Evolutionary conservation across 2,329 filamentous ascomycete species (phyloP), one percentile per base, ranked within the genome.

Genomic region (Fonsecaea multimorphosa): DNA sequence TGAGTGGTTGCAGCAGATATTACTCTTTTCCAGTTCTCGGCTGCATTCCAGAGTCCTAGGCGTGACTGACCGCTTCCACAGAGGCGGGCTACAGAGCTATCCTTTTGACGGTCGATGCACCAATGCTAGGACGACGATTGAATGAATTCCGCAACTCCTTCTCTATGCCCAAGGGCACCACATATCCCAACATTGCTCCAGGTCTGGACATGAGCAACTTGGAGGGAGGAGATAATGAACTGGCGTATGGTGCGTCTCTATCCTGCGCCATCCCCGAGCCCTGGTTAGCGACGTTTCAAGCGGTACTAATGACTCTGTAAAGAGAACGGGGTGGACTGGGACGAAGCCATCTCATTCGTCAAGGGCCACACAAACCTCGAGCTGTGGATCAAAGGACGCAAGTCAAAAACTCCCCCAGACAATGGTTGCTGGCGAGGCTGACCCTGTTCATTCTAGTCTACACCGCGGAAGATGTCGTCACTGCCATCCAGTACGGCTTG

Each of bases 131-230:
- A 0, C 78, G 81, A 27, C 78, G 85, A 0, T 76, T 85, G 36
- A 83, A 85, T 51, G 84, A 87, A 70, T 81, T 81, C 67, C 79
- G 83, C 2, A 85, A 85, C 64, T 76, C 81, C 34, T 86, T 85
- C 72, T 70, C 71, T 1, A 52, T 72, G 29, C 71, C 70, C 12
- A 36, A 61, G 34, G 72, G 68, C 31, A 63, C 70, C 57, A 62
- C 57, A 4, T 72, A 65, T 44, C 72, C 72, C 3, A 74, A 72
- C 38, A 64, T 67, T n/a, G 58, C 54, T 5, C 63, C 63, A 3
- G 65, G 54, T 3, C 9, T 58, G 3, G 57, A 61, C 46, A 44
- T 62, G 44, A 68, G 58, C 49, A 60, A 60, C 52, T 46, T 67
- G 14, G 65, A 67, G n/a, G 65, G 49, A 19, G 59, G 52, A 6